Evolutionary conservation across 176 grass and related monocot genomes (phyloP).

Genomic region (Puccinellia tenuiflora): DNA sequence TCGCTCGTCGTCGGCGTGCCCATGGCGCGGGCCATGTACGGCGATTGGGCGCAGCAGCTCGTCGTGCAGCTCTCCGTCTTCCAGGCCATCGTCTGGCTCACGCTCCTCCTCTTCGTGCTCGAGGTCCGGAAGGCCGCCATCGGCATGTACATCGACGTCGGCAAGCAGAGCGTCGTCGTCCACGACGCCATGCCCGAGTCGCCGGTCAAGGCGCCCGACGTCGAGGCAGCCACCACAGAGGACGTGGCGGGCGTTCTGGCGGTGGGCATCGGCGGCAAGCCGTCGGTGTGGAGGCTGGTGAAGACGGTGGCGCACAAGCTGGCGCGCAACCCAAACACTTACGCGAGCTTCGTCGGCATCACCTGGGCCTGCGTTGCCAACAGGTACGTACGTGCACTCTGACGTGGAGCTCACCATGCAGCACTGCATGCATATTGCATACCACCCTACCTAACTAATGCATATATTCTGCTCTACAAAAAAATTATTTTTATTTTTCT

Average conservation of each 20-base stretch:
- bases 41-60: constrained; percentile 88
- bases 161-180: background rate
- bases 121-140: constrained; percentile 72
- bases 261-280: constrained; percentile 25
- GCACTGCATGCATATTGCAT: background rate
- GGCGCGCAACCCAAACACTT: constrained; percentile 70
- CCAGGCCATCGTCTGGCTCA: constrained; percentile 74
- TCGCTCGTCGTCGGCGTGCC: constrained; percentile 87
- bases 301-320: constrained; percentile 83
- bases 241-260: background rate
- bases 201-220: constrained; percentile 8
- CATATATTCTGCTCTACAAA: constrained; percentile 14
- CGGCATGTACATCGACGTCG: constrained; percentile 30
- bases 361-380: constrained; percentile 72
- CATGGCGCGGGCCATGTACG: constrained; percentile 80
- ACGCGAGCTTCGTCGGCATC: constrained; percentile 79
- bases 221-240: background rate
- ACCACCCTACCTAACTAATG: background rate
- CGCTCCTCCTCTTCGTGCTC: constrained; percentile 75
- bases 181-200: background rate
- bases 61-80: constrained; percentile 91
- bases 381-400: constrained; percentile 37
- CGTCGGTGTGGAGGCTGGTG: constrained; percentile 57
- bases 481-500: background rate
- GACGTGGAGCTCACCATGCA: constrained; percentile 19